phyloP scores from a whole-genome alignment of 2,329 filamentous ascomycete species.

The Xylariaceae sp. region DNA sequence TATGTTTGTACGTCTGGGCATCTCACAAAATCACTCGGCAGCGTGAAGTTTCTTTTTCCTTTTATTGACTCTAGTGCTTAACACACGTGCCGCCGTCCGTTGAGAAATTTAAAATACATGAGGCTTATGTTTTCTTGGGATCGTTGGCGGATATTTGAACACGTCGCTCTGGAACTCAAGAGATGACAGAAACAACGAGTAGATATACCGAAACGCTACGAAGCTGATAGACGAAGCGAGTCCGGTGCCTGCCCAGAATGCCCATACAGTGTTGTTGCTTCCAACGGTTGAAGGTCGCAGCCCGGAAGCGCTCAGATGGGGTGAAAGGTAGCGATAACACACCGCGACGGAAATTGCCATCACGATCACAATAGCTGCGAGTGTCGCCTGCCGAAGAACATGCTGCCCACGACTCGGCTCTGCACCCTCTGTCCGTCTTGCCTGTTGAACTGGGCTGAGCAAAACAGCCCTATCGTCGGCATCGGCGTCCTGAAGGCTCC shows the following conservation, averaged over 20 bases:
- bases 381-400: neutral
- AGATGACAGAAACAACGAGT: neutral
- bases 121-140: neutral
- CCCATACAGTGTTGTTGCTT: neutral
- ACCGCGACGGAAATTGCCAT: neutral
- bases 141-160: neutral
- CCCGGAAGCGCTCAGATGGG: neutral
- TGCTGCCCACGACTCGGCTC: no score
- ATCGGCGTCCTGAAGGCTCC: neutral
- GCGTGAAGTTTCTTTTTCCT: no score
- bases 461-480: neutral
- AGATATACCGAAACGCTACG: neutral
- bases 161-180: neutral
- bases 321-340: neutral
- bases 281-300: neutral
- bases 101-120: no score
- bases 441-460: neutral
- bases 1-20: no score
- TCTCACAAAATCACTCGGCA: no score
- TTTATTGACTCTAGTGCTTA: no score
- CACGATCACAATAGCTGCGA: neutral
- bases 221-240: neutral
- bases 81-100: no score
- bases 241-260: neutral
- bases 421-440: neutral